Conservation (phyloP, 2,329 filamentous ascomycete species). For the Curvularia spicifera region DNA sequence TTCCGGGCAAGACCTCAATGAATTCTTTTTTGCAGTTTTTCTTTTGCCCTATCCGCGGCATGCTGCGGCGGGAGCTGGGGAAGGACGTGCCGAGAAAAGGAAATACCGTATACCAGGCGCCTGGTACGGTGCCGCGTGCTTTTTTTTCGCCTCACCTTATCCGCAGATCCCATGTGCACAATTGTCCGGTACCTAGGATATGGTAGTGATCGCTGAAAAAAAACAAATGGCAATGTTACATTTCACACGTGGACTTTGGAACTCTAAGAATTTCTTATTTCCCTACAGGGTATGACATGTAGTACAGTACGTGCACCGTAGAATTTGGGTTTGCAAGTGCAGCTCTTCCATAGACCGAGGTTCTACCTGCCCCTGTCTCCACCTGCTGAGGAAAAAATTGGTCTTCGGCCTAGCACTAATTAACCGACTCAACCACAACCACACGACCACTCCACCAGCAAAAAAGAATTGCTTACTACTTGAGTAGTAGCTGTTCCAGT, state of each 20-base stretch:
- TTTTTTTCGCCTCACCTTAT: neutral
- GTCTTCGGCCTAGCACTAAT: neutral
- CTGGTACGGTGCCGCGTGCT: neutral
- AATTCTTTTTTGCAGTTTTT: neutral
- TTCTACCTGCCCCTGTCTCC: neutral
- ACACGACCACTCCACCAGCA: neutral
- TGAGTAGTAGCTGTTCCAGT: conserved; percentile 1
- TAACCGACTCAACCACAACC: neutral
- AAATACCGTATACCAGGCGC: neutral
- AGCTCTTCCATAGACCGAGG: neutral
- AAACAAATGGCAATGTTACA: neutral
- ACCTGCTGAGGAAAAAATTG: neutral
- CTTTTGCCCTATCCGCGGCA: neutral
- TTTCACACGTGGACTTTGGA: neutral
- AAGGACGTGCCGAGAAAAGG: neutral
- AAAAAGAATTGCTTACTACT: conserved; percentile 2
- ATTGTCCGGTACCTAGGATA: neutral
- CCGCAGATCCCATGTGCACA: neutral
- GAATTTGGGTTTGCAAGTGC: too few relatives aligned
- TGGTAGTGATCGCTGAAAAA: neutral
- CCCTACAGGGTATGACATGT: neutral
- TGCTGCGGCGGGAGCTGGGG: neutral
- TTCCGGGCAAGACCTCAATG: conserved; percentile 16
- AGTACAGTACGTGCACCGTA: neutral
- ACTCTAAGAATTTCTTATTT: neutral